Base-by-base conservation (phyloP, 352 stramenopile species). In the Pythium diclinum region DNA sequence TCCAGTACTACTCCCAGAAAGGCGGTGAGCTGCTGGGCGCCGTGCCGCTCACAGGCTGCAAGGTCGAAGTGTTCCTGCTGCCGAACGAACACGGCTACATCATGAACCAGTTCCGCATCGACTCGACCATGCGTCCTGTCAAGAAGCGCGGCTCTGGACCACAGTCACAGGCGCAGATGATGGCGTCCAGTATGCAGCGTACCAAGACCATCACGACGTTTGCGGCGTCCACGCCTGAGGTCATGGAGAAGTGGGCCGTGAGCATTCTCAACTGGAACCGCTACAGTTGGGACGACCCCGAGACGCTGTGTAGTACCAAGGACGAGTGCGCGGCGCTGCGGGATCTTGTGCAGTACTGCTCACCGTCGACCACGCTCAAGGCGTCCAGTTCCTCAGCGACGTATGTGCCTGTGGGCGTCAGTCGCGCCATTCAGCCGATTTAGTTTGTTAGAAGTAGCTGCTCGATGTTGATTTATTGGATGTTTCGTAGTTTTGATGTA, bases 231-330 rank as follows among this genome's bases (percentile, higher is more conserved):
- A 85, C 81, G 7, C 65, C 70, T 3, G 77, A 87, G 49, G 67
- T 92, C 46, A 72, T 73, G 34, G 74, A 91, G 21, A 80, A 83
- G 28, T 94, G 85, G 85, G 85, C 85, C 10, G 48, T 91, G 25
- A 88, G 78, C 3, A 79, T 94, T 33, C 75, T 94, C 38, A 94
- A 94, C 68, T 94, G 85, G 85, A 94, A 89, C 63, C 82, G 83
- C 54, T 89, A 91, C 72, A 90, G 81, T 51, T 94, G 85, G 85
- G 85, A 91, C 56, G 85, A 92, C 32, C 71, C 83, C 19, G 73
- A 88, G 77, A 86, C 85, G 66, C 73, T 94, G 8, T 94, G 84
- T 60, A 89, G 79, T 62, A 76, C 81, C 70, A 92, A 89, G 66
- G 70, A 90, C 67, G 83, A 92, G 56, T 77, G 73, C 46, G 69